Evolutionary conservation across 805 yeast species (phyloP), one percentile per base, ranked within the genome.

Genomic region (Pichia scutulata): DNA sequence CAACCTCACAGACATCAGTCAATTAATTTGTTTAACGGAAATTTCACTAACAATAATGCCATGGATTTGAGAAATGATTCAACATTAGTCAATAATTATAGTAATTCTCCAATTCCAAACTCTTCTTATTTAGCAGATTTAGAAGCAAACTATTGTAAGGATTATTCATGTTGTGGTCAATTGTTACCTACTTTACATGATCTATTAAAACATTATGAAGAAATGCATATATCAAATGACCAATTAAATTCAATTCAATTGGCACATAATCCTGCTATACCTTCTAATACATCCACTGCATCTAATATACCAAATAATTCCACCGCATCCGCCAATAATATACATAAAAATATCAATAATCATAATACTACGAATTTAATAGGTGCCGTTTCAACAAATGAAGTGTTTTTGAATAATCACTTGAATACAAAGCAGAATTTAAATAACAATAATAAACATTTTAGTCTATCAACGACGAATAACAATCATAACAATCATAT

Each of bases 111-210:
- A 49, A 78, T 84, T 22, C 71, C 79, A 51, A 76, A 80, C 52
- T 80, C 92, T 25, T 79, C 93, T 9, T 93, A 92, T 65, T 74
- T 93, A 54, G 97, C 98, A 19, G 88, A 87, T 61, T 73, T 92
- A 52, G 99, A 92, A 68, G 96, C 96, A 10, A 90, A 90, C 66
- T 93, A 92, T 69, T 93, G 99, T 68, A 87, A 86, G 67, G 99
- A 93, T 71, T 93, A 93, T 69, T 81, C 89, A 47, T 93, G 99
- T 70, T 93, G 99, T 71, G 99, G 98, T 26, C 85, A 86, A 63
- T 72, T 84, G 41, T 75, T 93, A 54, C 98, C 98, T 30, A 90
- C 96, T 13, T 72, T 93, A 56, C 99, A 93, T 66, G 99, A 93
- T 65, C 73, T 93, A 54, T 74, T 93, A 55, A 81, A 93, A 59